Percentiles rank a stretch among this genome's conserved stretches.
phyloP scores from a whole-genome alignment of 306 rosid genomes.

The Lablab purpureus region DNA sequence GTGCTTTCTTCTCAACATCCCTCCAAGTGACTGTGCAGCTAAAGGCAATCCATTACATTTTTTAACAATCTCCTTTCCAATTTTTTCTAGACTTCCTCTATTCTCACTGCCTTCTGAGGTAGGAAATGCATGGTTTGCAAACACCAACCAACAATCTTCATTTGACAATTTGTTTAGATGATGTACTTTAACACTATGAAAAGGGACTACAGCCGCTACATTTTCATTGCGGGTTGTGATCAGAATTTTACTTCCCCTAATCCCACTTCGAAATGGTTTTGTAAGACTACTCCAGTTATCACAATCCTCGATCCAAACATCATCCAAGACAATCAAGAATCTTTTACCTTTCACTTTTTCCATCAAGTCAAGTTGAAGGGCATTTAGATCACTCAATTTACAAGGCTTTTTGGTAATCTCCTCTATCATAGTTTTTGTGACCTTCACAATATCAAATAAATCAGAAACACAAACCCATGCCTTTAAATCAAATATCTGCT shows the following conservation, averaged over 20 bases:
- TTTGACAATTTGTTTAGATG: not conserved
- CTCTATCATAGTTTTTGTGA: not conserved
- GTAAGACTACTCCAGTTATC: not conserved
- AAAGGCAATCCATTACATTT: not conserved
- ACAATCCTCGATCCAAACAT: not conserved
- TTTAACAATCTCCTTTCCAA: not conserved
- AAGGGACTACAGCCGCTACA: not conserved
- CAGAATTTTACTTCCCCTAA: no score
- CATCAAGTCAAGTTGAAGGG: not conserved
- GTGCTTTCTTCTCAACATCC: slow-evolving; percentile 13
- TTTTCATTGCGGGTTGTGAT: not conserved
- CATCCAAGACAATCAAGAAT: not conserved
- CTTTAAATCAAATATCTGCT: not conserved
- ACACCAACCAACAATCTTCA: not conserved
- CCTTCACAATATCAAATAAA: not conserved
- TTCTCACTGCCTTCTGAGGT: not conserved
- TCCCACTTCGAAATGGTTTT: not conserved
- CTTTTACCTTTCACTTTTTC: not conserved
- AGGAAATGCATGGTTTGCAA: not conserved
- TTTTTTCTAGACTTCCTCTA: not conserved
- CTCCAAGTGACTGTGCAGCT: not conserved
- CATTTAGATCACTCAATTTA: not conserved
- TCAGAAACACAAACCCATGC: not conserved
- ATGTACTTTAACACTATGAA: not conserved
- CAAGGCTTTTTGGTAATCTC: not conserved